phyloP scores from a whole-genome alignment of 2,329 filamentous ascomycete genomes.

The Neofusicoccum parvum region DNA sequence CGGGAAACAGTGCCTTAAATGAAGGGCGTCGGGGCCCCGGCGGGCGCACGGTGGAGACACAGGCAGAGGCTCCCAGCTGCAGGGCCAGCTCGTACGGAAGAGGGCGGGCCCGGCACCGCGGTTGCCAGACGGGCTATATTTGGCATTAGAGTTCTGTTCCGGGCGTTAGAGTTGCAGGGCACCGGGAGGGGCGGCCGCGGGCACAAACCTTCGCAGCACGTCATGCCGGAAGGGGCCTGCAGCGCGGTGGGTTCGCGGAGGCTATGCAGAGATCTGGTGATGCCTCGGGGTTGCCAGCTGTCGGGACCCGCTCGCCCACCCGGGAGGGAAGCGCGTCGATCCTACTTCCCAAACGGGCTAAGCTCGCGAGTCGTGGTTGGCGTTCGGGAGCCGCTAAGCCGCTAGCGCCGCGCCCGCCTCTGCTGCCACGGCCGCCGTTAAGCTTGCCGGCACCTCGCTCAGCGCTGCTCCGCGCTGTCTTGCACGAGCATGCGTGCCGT shows the following conservation, averaged over 20 bases:
- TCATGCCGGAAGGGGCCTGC: neutral
- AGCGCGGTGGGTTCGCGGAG: no score
- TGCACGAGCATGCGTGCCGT: no score
- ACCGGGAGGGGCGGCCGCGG: neutral
- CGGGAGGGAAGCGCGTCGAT: slow-evolving; percentile 4
- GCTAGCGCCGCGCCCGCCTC: neutral
- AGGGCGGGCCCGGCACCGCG: neutral
- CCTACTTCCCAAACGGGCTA: neutral
- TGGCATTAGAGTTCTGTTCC: neutral
- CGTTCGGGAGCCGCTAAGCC: neutral
- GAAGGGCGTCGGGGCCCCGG: neutral
- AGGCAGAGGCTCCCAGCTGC: neutral
- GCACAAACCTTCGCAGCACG: neutral
- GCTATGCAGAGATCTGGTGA: neutral
- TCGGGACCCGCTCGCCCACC: slow-evolving; percentile 3
- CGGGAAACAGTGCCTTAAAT: neutral
- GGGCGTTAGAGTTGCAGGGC: neutral
- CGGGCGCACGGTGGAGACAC: neutral
- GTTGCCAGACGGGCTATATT: neutral
- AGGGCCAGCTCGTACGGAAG: neutral
- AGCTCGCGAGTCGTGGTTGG: slow-evolving; percentile 2
- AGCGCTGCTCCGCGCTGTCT: no score
- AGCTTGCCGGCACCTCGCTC: neutral
- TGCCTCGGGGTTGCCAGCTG: neutral
- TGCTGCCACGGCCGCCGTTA: slow-evolving; percentile 1